Conservation (phyloP, 306 rosid species). For the Ammopiptanthus mongolicus region DNA sequence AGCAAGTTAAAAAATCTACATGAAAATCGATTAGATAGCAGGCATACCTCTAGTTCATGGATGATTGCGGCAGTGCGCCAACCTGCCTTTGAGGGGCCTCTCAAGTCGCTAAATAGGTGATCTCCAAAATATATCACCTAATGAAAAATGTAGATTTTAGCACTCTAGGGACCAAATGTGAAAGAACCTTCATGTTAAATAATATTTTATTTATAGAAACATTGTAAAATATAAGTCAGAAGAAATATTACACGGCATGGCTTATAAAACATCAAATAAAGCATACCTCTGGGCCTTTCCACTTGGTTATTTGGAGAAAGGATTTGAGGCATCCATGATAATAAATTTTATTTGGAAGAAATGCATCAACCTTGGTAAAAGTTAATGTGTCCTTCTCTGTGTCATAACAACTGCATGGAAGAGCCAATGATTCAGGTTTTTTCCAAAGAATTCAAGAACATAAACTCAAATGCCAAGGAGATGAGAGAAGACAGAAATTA, state of each 20-base stretch:
- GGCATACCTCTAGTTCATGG: slow-evolving; percentile 77
- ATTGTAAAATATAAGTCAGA: neutral
- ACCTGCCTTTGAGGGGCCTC: slow-evolving; percentile 97
- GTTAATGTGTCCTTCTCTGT: slow-evolving; percentile 72
- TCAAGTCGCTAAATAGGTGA: slow-evolving; percentile 92
- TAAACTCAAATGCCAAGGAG: slow-evolving; percentile 6
- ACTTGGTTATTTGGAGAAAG: slow-evolving; percentile 84
- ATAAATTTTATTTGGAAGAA: slow-evolving; percentile 72
- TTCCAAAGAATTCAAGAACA: slow-evolving; percentile 9
- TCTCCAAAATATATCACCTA: slow-evolving; percentile 99
- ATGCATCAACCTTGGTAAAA: slow-evolving; percentile 77
- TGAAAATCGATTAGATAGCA: slow-evolving; percentile 4
- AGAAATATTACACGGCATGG: slow-evolving; percentile 1
- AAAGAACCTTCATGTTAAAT: slow-evolving; percentile 1
- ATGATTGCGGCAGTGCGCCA: slow-evolving; percentile 99
- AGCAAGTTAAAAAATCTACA: slow-evolving; percentile 16
- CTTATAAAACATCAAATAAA: slow-evolving; percentile 5
- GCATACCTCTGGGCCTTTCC: slow-evolving; percentile 97
- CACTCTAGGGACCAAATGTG: slow-evolving; percentile 11
- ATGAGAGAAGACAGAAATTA: neutral
- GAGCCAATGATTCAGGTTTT: slow-evolving; percentile 26
- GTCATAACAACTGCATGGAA: slow-evolving; percentile 71
- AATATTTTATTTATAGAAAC: neutral
- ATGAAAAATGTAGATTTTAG: slow-evolving; percentile 9
- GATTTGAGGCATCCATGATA: slow-evolving; percentile 94